Base-by-base conservation (phyloP, 345 rosid genomes). In the Raphanus raphanistrum region DNA sequence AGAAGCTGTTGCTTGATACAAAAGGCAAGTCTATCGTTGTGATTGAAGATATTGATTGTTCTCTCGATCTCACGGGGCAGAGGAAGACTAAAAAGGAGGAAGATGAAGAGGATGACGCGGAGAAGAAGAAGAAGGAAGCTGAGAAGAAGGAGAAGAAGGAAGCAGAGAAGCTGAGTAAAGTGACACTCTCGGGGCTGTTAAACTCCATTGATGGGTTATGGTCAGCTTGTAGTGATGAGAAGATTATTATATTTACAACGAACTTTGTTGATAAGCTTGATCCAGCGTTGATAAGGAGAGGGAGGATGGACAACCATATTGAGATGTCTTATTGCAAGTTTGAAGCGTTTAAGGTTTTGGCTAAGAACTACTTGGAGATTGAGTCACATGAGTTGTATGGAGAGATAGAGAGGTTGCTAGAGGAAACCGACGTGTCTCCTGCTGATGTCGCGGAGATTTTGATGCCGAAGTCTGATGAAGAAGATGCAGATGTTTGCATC, bases 201-300 rank as follows among this genome's bases (percentile, higher is more conserved):
- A 50, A 50, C 55, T 50, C 55, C 21, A 50, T 50, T 50, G 55
- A 50, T 50, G 55, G 55, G 55, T 50, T 50, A 5, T 50, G 55
- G 55, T 50, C 55, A 50, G 55, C 55, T 50, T 50, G 55, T 50
- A 50, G 55, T 50, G 55, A 50, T 50, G 55, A 50, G 55, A 50
- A 50, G 55, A n/a, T 50, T 50, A 50, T 50, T n/a, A 50, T 50
- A 50, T 50, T 50, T 21, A 50, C 55, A 50, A 50, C 55, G 5
- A 50, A 50, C 21, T 50, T 13, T 50, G 17, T 50, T 8, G 55
- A 50, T n/a, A 50, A 50, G 55, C 55, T 50, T 50, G 55, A 50
- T 50, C 55, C 55, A 13, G 55, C 55, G 2, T 50, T 50, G 55
- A 50, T 50, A 50, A 50, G 55, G 21, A 50, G 55, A 50, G 55